Evolutionary conservation across 2,329 filamentous ascomycete species (phyloP).

Genomic region (Epichloe uncinata): DNA sequence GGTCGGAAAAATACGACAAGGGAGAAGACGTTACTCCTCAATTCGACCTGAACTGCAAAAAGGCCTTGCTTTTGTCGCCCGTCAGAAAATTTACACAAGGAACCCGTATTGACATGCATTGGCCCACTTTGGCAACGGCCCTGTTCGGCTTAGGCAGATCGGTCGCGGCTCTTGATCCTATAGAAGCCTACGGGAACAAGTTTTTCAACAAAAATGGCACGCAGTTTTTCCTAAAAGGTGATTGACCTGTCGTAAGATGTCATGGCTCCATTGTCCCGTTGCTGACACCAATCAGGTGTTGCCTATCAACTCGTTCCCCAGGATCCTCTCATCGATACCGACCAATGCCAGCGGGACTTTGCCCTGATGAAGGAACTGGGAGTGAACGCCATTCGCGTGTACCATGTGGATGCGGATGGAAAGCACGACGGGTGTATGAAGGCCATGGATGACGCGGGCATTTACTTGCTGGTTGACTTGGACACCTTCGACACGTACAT

Average conservation of each 20-base stretch:
- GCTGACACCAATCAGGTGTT: constrained; percentile 39
- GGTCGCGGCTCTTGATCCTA: constrained; percentile 30
- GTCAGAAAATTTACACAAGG: not conserved
- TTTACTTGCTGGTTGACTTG: constrained; percentile 75
- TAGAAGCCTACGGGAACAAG: constrained; percentile 57
- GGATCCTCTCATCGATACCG: constrained; percentile 63
- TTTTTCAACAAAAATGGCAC: constrained; percentile 72
- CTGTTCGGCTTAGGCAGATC: constrained; percentile 21
- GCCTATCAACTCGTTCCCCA: constrained; percentile 52
- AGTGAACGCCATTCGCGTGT: constrained; percentile 74
- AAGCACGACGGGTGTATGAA: constrained; percentile 73
- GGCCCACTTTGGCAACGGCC: constrained; percentile 20
- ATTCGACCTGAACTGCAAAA: not conserved
- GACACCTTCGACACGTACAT: constrained; percentile 63
- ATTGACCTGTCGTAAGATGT: constrained; percentile 1
- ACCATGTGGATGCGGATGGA: constrained; percentile 62
- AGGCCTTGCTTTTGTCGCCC: not conserved
- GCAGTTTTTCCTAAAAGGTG: constrained; percentile 77
- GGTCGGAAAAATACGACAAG: not conserved
- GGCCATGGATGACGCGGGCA: constrained; percentile 64
- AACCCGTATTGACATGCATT: constrained; percentile 22
- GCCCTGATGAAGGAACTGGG: constrained; percentile 67
- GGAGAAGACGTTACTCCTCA: not conserved
- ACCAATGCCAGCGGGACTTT: constrained; percentile 63
- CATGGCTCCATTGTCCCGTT: not conserved